Evolutionary conservation across 1,284 basidiomycete genomes (phyloP).

Genomic region (Kalmanozyma brasiliensis): DNA sequence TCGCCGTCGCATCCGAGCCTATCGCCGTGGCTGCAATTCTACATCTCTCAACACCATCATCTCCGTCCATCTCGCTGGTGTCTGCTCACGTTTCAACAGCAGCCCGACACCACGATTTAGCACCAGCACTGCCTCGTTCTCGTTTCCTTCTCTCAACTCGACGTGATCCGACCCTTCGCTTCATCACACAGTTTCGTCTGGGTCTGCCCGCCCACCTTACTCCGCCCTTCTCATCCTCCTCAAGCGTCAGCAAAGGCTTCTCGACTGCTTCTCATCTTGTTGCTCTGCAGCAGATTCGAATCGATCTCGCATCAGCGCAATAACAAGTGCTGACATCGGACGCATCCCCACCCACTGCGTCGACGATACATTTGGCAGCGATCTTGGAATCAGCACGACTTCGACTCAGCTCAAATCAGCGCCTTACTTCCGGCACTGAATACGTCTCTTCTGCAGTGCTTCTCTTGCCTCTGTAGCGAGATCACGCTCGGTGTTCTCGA

Average conservation of each 20-base stretch:
- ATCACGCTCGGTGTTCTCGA: too few relatives aligned
- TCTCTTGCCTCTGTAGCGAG: slow-evolving; percentile 7
- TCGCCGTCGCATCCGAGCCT: slow-evolving; percentile 25
- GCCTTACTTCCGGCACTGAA: too few relatives aligned
- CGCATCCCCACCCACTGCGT: slow-evolving; percentile 1
- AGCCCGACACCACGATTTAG: slow-evolving; percentile 9
- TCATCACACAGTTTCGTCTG: slow-evolving; percentile 17
- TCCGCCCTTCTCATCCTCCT: slow-evolving; percentile 1
- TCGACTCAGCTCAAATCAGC: not conserved
- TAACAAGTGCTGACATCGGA: slow-evolving; percentile 1
- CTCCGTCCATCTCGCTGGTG: slow-evolving; percentile 15
- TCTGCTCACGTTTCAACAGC: slow-evolving; percentile 1
- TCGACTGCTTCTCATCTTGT: not conserved
- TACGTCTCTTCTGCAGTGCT: slow-evolving; percentile 5
- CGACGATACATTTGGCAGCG: not conserved
- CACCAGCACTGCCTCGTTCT: slow-evolving; percentile 5
- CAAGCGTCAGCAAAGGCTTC: slow-evolving; percentile 7
- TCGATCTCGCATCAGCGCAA: not conserved
- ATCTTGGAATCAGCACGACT: slow-evolving; percentile 9
- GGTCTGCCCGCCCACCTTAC: not conserved
- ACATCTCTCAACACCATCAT: slow-evolving; percentile 24
- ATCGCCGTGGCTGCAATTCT: slow-evolving; percentile 1
- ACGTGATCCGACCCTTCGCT: slow-evolving; percentile 7
- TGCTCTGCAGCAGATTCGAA: not conserved
- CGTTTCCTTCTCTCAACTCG: not conserved